Evolutionary conservation across 1,284 basidiomycete genomes (phyloP).

Genomic region (Leccinum glutinopallens): DNA sequence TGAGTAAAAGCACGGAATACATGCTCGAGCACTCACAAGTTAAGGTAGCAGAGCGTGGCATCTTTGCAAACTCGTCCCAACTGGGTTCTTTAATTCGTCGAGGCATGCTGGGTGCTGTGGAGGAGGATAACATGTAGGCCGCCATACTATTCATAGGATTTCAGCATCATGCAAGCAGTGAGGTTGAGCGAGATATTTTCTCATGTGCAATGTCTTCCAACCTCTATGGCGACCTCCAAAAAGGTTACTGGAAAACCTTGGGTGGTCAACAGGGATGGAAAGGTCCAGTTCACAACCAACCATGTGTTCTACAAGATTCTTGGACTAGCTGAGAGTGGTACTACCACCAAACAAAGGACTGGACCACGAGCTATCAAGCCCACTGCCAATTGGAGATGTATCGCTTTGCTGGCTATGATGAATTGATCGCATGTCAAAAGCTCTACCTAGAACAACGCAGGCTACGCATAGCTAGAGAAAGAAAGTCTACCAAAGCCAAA

Average conservation of each 20-base stretch:
- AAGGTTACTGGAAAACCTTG: no score
- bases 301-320: slow-evolving; percentile 1
- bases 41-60: neutral
- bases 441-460: neutral
- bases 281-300: neutral
- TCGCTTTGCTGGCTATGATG: slow-evolving; percentile 1
- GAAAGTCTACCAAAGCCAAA: neutral
- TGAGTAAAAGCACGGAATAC: neutral
- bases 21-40: neutral
- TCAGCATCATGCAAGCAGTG: no score
- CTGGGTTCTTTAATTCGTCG: neutral
- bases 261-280: neutral
- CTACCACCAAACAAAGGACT: neutral
- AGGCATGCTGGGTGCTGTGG: neutral
- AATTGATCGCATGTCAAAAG: neutral
- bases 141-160: no score
- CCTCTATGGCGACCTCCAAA: neutral
- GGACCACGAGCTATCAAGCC: neutral
- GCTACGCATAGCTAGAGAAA: neutral
- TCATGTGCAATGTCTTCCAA: neutral
- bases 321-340: neutral
- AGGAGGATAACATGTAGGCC: no score
- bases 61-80: neutral
- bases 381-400: neutral
- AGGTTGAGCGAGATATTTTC: neutral